Evolutionary conservation across 129 eudicot species (phyloP).

Genomic region (Flaveria ramosissima): DNA sequence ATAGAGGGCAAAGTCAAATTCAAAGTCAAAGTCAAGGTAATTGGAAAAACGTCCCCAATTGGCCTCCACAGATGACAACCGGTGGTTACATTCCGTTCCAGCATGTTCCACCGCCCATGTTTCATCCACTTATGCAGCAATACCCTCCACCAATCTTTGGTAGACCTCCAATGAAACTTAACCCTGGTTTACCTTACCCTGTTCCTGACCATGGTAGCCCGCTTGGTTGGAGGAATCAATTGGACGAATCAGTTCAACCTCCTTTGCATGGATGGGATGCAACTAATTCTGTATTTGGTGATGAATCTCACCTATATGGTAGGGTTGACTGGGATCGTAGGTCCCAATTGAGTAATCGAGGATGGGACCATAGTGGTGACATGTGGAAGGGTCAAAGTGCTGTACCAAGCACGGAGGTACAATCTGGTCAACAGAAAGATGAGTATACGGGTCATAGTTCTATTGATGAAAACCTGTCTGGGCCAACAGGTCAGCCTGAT

Average conservation of each 20-base stretch:
- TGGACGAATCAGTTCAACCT: slow-evolving; percentile 64
- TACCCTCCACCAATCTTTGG: slow-evolving; percentile 82
- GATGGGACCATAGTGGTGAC: slow-evolving; percentile 67
- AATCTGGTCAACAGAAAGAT: slow-evolving; percentile 50
- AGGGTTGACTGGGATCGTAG: slow-evolving; percentile 74
- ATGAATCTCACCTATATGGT: slow-evolving; percentile 64
- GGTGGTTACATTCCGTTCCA: slow-evolving; percentile 92
- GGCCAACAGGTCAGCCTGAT: slow-evolving; percentile 43
- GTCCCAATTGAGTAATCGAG: slow-evolving; percentile 45
- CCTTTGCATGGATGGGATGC: slow-evolving; percentile 82
- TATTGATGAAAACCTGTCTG: slow-evolving; percentile 49
- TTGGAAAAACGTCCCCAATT: slow-evolving; percentile 83
- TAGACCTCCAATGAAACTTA: slow-evolving; percentile 80
- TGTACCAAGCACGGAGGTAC: slow-evolving; percentile 44
- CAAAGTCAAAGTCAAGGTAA: slow-evolving; percentile 62
- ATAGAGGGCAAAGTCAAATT: slow-evolving; percentile 36
- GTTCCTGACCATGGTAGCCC: slow-evolving; percentile 76
- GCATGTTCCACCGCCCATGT: slow-evolving; percentile 82
- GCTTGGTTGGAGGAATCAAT: slow-evolving; percentile 65
- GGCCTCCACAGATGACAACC: slow-evolving; percentile 81
- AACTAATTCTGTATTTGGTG: slow-evolving; percentile 58
- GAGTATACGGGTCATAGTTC: slow-evolving; percentile 30
- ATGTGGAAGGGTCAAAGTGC: slow-evolving; percentile 68
- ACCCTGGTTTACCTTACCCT: slow-evolving; percentile 71
- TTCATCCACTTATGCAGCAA: slow-evolving; percentile 79